phyloP scores from a whole-genome alignment of 352 stramenopile species.

The Globisporangium cylindrosporum region DNA sequence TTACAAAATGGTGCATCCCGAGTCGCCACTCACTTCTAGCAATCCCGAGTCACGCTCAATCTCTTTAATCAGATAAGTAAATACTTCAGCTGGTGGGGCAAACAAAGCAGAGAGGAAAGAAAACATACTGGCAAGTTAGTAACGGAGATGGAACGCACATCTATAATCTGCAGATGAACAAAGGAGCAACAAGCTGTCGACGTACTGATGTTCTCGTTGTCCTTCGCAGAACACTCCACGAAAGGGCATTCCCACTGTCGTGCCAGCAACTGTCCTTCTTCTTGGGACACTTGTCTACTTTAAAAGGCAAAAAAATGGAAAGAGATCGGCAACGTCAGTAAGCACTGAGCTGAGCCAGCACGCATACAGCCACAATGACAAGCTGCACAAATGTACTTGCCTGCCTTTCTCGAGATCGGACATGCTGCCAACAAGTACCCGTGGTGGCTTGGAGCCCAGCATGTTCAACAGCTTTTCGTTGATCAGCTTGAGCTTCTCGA shows the following conservation, averaged over 20 bases:
- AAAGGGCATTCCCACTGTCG: constrained; percentile 92
- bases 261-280: constrained; percentile 88
- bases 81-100: constrained; percentile 68
- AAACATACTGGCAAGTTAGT: constrained; percentile 10
- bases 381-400: constrained; percentile 34
- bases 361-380: neutral
- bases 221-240: constrained; percentile 93
- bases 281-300: constrained; percentile 68
- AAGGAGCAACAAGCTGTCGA: constrained; percentile 11
- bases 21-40: constrained; percentile 76
- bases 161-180: constrained; percentile 6
- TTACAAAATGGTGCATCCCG: constrained; percentile 81
- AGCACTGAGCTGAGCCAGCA: neutral
- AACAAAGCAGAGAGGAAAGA: constrained; percentile 7
- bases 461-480: constrained; percentile 95
- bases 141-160: constrained; percentile 5
- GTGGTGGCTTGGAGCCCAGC: constrained; percentile 89
- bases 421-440: constrained; percentile 95
- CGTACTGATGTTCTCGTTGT: constrained; percentile 90
- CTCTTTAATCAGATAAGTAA: constrained; percentile 90
- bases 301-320: neutral
- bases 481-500: constrained; percentile 94
- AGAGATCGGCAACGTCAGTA: constrained; percentile 5
- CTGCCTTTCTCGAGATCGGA: constrained; percentile 91
- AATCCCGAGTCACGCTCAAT: constrained; percentile 87